Evolutionary conservation across 805 yeast species (phyloP).

Genomic region (Saccharomycopsis capsularis): DNA sequence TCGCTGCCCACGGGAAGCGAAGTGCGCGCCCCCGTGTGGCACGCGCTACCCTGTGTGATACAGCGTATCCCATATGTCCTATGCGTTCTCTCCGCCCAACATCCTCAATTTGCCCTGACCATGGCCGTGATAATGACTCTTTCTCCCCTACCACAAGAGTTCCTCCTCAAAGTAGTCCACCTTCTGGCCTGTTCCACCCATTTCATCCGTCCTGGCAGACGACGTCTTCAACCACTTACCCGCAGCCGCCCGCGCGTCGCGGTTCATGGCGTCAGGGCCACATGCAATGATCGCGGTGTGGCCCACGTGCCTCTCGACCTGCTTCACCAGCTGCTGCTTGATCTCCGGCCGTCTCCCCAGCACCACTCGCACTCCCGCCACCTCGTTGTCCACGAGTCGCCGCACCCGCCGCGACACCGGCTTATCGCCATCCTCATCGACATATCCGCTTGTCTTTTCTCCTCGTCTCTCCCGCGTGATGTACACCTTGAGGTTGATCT

Average conservation of each 20-base stretch:
- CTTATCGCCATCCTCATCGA: not conserved
- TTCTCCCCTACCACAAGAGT: conserved; percentile 30
- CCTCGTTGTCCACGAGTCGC: not conserved
- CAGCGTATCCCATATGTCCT: too few species aligned
- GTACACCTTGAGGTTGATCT: conserved; percentile 10
- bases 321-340: conserved; percentile 22
- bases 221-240: conserved; percentile 25
- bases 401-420: not conserved
- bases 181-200: conserved; percentile 23
- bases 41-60: too few species aligned
- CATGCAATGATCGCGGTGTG: conserved; percentile 32
- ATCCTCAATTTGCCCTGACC: too few species aligned
- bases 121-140: too few species aligned
- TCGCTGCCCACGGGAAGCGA: too few species aligned
- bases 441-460: not conserved
- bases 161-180: conserved; percentile 35
- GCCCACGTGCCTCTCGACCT: conserved; percentile 23
- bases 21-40: too few species aligned
- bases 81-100: too few species aligned
- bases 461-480: conserved; percentile 7
- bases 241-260: conserved; percentile 30
- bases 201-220: too few species aligned
- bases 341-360: conserved; percentile 21
- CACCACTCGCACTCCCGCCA: conserved; percentile 5
- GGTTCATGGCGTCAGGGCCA: conserved; percentile 31